A percentile compares a stretch with the other conserved stretches of the same genome.
Conservation (phyloP, 345 rosid genomes). For the Eucalyptus virginea region DNA sequence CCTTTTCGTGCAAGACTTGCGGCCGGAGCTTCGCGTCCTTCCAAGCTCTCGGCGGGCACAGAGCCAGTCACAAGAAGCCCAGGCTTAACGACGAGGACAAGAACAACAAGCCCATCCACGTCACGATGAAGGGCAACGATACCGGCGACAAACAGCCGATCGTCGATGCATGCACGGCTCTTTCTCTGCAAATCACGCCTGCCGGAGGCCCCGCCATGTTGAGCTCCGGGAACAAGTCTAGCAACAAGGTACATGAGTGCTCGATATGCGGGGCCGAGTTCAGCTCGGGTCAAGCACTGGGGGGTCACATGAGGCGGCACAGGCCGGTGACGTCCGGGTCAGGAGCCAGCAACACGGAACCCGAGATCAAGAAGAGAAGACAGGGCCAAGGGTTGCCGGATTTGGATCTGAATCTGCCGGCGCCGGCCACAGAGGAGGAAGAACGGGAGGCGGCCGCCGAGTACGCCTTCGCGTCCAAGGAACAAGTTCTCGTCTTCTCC, state of each 20-base stretch:
- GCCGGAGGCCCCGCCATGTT: neutral
- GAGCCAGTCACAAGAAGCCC: constrained; percentile 86
- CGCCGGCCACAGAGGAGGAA: constrained; percentile 7
- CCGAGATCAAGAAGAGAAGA: constrained; percentile 13
- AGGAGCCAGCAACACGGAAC: neutral
- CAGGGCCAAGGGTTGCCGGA: constrained; percentile 18
- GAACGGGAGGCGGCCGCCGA: constrained; percentile 2
- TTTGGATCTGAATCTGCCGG: constrained; percentile 66
- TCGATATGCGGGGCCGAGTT: constrained; percentile 77
- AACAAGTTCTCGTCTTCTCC: constrained; percentile 48
- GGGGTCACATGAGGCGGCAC: constrained; percentile 97
- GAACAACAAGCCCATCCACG: neutral
- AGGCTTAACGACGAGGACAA: neutral
- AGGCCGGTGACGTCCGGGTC: constrained; percentile 6
- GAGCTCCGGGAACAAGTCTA: neutral
- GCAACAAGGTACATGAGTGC: constrained; percentile 63
- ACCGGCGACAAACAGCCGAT: neutral
- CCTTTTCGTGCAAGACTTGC: constrained; percentile 79
- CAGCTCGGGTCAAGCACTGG: constrained; percentile 86
- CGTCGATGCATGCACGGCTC: constrained; percentile 11
- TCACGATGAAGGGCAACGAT: neutral
- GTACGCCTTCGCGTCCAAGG: constrained; percentile 10
- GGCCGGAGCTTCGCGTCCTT: constrained; percentile 68
- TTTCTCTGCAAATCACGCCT: constrained; percentile 35
- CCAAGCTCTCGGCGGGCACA: constrained; percentile 93